Conservation (phyloP, 23 red algal genomes). For the Agarophyton chilense region DNA sequence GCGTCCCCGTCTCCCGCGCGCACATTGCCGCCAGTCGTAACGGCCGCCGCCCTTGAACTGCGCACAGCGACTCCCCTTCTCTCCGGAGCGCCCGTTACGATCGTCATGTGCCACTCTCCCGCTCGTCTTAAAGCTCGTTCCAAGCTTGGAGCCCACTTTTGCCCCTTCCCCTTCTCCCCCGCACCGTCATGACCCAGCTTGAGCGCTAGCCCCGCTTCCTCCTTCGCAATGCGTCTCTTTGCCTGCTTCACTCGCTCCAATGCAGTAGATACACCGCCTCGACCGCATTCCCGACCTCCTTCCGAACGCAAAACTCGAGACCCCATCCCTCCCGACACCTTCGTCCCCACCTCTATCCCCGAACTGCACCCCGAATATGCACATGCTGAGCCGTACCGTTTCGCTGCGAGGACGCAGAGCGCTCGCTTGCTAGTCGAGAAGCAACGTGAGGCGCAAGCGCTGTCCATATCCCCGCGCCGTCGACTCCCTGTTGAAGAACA, state of each 20-base stretch:
- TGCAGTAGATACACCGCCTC: conserved; percentile 9
- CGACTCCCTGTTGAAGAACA: neutral
- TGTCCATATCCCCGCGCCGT: neutral
- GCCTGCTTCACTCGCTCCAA: conserved; percentile 19
- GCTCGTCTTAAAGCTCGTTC: neutral
- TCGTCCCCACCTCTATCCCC: conserved; percentile 58
- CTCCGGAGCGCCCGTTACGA: conserved; percentile 1
- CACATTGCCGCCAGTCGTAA: neutral
- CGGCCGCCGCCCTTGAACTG: neutral
- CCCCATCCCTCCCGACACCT: neutral
- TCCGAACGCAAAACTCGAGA: neutral
- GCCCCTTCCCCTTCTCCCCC: neutral
- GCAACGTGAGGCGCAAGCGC: neutral
- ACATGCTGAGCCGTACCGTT: conserved; percentile 66
- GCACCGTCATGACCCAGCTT: neutral
- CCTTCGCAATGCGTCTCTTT: neutral
- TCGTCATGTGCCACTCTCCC: neutral
- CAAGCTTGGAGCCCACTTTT: neutral
- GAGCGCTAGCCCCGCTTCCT: neutral
- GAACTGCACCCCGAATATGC: conserved; percentile 75
- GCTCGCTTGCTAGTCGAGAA: conserved; percentile 65
- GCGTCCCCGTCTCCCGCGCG: neutral
- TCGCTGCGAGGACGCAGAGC: conserved; percentile 49
- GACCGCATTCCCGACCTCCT: neutral
- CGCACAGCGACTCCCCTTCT: neutral